Percentiles rank a stretch among this genome's conserved stretches.
Conservation (phyloP, 345 rosid genomes). For the Brassica nigra region DNA sequence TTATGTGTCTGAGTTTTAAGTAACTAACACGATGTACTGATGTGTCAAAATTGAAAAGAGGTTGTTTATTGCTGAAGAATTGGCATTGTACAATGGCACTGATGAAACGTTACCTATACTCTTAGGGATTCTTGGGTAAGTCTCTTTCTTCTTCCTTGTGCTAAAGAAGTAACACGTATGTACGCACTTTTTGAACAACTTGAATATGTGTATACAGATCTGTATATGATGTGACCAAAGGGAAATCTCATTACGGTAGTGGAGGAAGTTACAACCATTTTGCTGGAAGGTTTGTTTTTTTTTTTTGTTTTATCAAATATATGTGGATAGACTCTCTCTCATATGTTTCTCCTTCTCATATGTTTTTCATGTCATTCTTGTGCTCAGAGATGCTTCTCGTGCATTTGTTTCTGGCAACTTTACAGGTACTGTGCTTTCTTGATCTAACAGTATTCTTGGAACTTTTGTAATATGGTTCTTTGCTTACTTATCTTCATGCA, state of each 20-base stretch:
- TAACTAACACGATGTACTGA: background rate
- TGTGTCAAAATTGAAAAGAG: slow-evolving; percentile 41
- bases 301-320: background rate
- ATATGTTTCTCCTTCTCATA: background rate
- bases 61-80: slow-evolving; percentile 67
- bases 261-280: slow-evolving; percentile 96
- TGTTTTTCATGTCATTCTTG: slow-evolving; percentile 10
- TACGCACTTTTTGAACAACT: background rate
- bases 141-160: slow-evolving; percentile 6
- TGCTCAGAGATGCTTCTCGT: slow-evolving; percentile 83
- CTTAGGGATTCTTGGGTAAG: slow-evolving; percentile 85
- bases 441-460: background rate
- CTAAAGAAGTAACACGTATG: background rate
- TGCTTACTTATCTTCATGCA: background rate
- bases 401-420: slow-evolving; percentile 97
- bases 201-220: slow-evolving; percentile 52
- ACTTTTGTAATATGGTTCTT: background rate
- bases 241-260: slow-evolving; percentile 84
- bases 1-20: background rate
- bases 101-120: slow-evolving; percentile 69
- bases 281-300: slow-evolving; percentile 73
- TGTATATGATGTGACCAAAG: slow-evolving; percentile 90
- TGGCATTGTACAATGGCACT: slow-evolving; percentile 78
- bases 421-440: slow-evolving; percentile 55
- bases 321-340: background rate